Conservation (phyloP, 805 yeast genomes). For the Metschnikowia kofuensis region DNA sequence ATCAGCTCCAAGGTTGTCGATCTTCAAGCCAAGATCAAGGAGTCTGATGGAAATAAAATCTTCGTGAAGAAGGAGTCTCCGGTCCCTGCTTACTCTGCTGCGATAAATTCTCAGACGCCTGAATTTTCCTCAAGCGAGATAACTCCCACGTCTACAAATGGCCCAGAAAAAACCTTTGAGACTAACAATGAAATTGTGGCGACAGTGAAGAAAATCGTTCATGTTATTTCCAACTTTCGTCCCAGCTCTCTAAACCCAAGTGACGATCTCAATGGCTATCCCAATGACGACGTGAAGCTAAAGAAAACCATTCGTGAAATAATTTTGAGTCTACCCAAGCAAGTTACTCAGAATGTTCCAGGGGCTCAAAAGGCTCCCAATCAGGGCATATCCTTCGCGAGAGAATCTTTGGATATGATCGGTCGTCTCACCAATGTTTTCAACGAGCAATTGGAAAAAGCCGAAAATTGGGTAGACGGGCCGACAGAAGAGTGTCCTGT, state of each 20-base stretch:
- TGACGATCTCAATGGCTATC: slow-evolving; percentile 6
- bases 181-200: slow-evolving; percentile 80
- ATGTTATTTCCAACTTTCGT: slow-evolving; percentile 76
- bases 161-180: slow-evolving; percentile 29
- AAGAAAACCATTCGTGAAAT: slow-evolving; percentile 78
- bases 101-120: not conserved
- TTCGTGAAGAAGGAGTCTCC: slow-evolving; percentile 2
- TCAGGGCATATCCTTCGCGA: slow-evolving; percentile 75
- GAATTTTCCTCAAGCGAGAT: slow-evolving; percentile 1
- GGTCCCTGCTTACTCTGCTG: not conserved
- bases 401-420: slow-evolving; percentile 86
- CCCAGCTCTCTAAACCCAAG: slow-evolving; percentile 30
- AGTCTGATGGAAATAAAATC: slow-evolving; percentile 21
- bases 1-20: slow-evolving; percentile 63
- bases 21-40: slow-evolving; percentile 55
- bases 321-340: slow-evolving; percentile 67
- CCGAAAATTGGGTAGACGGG: slow-evolving; percentile 76
- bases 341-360: slow-evolving; percentile 29
- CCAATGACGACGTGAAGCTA: slow-evolving; percentile 22
- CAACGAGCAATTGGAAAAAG: slow-evolving; percentile 78
- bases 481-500: not conserved
- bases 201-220: slow-evolving; percentile 85
- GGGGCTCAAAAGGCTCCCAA: slow-evolving; percentile 43
- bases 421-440: slow-evolving; percentile 78
- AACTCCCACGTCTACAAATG: slow-evolving; percentile 1